Conservation (phyloP, 306 rosid genomes). For the Gastrolobium villosum region DNA sequence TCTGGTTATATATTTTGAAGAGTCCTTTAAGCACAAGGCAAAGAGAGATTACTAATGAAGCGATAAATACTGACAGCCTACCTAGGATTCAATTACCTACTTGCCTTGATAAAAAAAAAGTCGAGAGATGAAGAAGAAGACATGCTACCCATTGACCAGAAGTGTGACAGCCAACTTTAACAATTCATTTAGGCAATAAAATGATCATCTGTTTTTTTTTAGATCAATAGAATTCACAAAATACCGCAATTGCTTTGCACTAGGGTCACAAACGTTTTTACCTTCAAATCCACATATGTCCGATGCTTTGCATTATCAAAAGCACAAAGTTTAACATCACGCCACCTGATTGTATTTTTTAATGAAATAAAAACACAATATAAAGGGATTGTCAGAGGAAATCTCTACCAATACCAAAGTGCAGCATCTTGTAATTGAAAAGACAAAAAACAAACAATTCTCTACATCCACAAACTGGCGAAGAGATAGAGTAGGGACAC, state of each 20-base stretch:
- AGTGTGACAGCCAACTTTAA: neutral
- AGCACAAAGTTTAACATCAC: slow-evolving; percentile 80
- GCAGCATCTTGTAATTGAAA: neutral
- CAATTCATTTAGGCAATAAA: neutral
- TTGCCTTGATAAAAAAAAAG: slow-evolving; percentile 11
- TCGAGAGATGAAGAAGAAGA: neutral
- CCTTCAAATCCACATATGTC: slow-evolving; percentile 92
- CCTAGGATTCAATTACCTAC: slow-evolving; percentile 49
- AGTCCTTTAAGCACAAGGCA: slow-evolving; percentile 39
- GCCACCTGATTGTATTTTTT: slow-evolving; percentile 72
- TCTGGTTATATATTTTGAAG: neutral
- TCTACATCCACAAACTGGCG: neutral
- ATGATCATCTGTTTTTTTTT: neutral
- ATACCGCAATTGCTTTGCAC: slow-evolving; percentile 8
- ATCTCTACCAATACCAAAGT: neutral
- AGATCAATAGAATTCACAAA: neutral
- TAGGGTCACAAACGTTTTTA: slow-evolving; percentile 32
- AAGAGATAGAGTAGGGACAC: neutral
- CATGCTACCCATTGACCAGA: neutral
- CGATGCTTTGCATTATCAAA: slow-evolving; percentile 81
- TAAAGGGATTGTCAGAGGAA: slow-evolving; percentile 27
- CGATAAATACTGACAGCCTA: slow-evolving; percentile 5
- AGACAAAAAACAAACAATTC: neutral
- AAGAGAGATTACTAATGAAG: no score
- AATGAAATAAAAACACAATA: neutral